Evolutionary conservation across 192 early-diverging fungal genomes (phyloP).

Genomic region (Mortierella hygrophila): DNA sequence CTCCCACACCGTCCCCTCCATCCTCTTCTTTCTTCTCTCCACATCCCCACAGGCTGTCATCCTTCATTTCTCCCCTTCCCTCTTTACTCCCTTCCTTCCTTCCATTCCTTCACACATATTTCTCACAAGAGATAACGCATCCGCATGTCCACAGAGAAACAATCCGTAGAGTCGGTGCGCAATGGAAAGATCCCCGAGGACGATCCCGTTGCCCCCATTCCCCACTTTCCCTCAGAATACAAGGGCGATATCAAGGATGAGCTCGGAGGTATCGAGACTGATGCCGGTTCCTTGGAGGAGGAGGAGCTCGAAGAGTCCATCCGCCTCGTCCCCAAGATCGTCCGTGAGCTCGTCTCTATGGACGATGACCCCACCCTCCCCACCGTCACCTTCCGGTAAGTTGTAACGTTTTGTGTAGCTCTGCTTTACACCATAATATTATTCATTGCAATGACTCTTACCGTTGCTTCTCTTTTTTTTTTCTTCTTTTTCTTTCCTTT

Average conservation of each 20-base stretch:
- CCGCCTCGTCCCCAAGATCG: constrained; percentile 52
- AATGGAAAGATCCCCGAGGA: constrained; percentile 25
- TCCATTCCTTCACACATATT: not conserved
- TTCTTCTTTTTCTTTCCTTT: not conserved
- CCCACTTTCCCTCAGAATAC: constrained; percentile 42
- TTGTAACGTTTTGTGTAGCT: not conserved
- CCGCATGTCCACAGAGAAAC: constrained; percentile 18
- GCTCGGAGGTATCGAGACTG: constrained; percentile 23
- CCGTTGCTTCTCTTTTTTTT: not conserved
- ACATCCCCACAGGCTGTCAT: not conserved
- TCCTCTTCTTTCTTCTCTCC: not conserved
- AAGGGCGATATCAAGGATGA: constrained; percentile 46
- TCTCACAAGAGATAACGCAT: not conserved
- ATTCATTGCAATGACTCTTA: not conserved
- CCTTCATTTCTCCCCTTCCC: not conserved
- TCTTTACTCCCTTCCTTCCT: not conserved
- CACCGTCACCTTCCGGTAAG: constrained; percentile 58
- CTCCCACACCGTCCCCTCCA: not conserved
- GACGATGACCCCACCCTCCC: constrained; percentile 57
- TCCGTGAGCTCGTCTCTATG: constrained; percentile 57
- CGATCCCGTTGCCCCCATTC: constrained; percentile 50
- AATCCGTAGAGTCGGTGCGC: not conserved
- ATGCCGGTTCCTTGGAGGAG: constrained; percentile 42
- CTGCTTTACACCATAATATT: not conserved
- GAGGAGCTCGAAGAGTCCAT: constrained; percentile 50